Evolutionary conservation across 495 filamentous ascomycete species (phyloP).

Genomic region (Xanthoparmelia taractica): DNA sequence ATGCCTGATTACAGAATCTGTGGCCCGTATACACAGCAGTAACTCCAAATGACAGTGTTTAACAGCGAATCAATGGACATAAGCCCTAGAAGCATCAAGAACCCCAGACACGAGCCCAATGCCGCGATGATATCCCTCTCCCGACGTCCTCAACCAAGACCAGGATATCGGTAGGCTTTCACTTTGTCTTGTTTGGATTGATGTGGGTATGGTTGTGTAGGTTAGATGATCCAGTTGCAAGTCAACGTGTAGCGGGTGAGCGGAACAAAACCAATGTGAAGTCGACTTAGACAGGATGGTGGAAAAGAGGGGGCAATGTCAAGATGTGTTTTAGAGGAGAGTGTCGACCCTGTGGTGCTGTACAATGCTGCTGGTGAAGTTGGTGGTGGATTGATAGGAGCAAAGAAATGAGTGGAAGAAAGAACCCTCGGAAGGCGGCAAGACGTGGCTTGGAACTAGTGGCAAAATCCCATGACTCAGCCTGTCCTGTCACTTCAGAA

Average conservation of each 20-base stretch:
- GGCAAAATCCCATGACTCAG: conserved; percentile 9
- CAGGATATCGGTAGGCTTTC: background rate
- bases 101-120: conserved; percentile 14
- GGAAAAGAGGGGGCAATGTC: background rate
- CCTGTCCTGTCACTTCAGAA: too few relatives aligned
- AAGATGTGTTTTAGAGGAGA: background rate
- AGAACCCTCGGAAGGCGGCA: background rate
- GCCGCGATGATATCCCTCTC: conserved; percentile 2
- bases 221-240: conserved; percentile 4
- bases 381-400: background rate
- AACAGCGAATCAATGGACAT: background rate
- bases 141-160: conserved; percentile 9
- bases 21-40: conserved; percentile 13
- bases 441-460: conserved; percentile 4
- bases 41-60: conserved; percentile 1
- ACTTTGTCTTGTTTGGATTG: background rate
- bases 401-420: background rate
- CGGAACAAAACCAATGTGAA: background rate
- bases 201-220: background rate
- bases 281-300: background rate
- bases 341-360: background rate
- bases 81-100: conserved; percentile 7
- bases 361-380: background rate
- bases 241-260: background rate
- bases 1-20: conserved; percentile 17